Conservation (phyloP, 228 moss, liverwort and hornwort genomes). For the Sphagnum magellanicum region DNA sequence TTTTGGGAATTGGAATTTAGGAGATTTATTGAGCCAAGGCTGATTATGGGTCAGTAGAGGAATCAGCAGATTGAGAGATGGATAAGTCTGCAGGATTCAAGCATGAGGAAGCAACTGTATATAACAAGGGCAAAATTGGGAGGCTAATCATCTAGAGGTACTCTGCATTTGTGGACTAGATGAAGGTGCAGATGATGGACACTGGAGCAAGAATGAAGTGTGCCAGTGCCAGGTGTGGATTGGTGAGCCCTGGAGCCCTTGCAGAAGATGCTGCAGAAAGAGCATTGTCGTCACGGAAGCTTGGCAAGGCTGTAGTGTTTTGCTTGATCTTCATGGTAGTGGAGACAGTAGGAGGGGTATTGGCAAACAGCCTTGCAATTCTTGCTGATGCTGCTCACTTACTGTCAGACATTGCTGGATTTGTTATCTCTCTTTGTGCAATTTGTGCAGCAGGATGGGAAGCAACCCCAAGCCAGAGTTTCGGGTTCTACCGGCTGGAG, state of each 20-base stretch:
- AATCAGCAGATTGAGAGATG: too few relatives aligned
- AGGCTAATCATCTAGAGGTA: too few relatives aligned
- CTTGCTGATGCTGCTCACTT: conserved; percentile 79
- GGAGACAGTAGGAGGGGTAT: conserved; percentile 67
- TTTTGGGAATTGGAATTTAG: too few relatives aligned
- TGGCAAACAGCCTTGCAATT: conserved; percentile 78
- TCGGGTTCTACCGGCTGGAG: conserved; percentile 72
- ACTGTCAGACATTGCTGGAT: conserved; percentile 65
- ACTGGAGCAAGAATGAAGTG: conserved; percentile 23
- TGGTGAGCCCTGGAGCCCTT: conserved; percentile 12
- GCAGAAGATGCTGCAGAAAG: conserved; percentile 17
- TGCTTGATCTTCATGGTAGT: conserved; percentile 69
- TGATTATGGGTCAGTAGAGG: too few relatives aligned
- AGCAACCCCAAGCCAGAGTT: conserved; percentile 48
- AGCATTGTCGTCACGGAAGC: conserved; percentile 42
- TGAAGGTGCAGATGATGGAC: too few relatives aligned
- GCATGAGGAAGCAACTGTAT: too few relatives aligned
- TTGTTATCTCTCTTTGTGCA: conserved; percentile 80
- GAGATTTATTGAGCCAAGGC: too few relatives aligned
- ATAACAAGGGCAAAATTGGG: too few relatives aligned
- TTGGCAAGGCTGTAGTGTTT: conserved; percentile 42
- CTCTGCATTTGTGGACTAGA: too few relatives aligned
- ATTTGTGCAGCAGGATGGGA: conserved; percentile 92
- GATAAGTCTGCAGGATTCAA: too few relatives aligned
- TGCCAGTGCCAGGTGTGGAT: conserved; percentile 19